These are phyloP conservation scores for Penicillium verhagenii DNA, from an alignment of 495 filamentous ascomycete species.

Conservation along the genomic window DNA sequence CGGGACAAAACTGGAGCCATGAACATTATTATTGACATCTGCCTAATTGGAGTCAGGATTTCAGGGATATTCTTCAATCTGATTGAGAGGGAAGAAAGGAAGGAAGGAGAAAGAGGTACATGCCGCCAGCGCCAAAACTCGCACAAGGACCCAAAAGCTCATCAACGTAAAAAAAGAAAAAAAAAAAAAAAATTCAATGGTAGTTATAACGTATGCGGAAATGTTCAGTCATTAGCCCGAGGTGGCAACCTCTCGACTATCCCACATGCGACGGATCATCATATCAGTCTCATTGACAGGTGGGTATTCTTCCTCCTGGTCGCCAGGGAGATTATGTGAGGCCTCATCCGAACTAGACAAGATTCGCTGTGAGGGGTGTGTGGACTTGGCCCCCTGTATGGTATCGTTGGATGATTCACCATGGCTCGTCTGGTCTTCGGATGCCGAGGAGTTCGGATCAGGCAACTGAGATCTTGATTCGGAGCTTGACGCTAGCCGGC, in stretches of 20 bases:
- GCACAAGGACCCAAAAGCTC: not conserved
- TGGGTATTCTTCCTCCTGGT: slow-evolving; percentile 30
- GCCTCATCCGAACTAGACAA: slow-evolving; percentile 44
- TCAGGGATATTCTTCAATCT: not conserved
- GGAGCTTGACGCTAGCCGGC: slow-evolving; percentile 20
- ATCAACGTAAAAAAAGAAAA: slow-evolving; percentile 10
- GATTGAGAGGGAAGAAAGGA: not conserved
- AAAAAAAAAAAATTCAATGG: not conserved
- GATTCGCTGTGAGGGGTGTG: slow-evolving; percentile 40
- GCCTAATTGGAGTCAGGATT: not conserved
- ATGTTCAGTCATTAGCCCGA: slow-evolving; percentile 25
- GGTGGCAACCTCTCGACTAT: slow-evolving; percentile 44
- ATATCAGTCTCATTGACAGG: slow-evolving; percentile 33
- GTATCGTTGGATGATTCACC: slow-evolving; percentile 30
- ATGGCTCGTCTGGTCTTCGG: slow-evolving; percentile 29
- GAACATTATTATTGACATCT: slow-evolving; percentile 1
- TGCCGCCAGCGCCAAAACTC: not conserved
- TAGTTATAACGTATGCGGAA: slow-evolving; percentile 11
- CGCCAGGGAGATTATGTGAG: slow-evolving; percentile 17
- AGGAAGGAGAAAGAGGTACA: not conserved
- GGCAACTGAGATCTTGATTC: slow-evolving; percentile 25
- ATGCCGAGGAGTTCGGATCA: slow-evolving; percentile 25
- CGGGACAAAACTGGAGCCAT: not conserved
- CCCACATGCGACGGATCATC: slow-evolving; percentile 51
- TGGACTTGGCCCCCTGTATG: slow-evolving; percentile 20